Conservation (phyloP, 2,329 filamentous ascomycete genomes). For the Arthrobotrys entomopaga region DNA sequence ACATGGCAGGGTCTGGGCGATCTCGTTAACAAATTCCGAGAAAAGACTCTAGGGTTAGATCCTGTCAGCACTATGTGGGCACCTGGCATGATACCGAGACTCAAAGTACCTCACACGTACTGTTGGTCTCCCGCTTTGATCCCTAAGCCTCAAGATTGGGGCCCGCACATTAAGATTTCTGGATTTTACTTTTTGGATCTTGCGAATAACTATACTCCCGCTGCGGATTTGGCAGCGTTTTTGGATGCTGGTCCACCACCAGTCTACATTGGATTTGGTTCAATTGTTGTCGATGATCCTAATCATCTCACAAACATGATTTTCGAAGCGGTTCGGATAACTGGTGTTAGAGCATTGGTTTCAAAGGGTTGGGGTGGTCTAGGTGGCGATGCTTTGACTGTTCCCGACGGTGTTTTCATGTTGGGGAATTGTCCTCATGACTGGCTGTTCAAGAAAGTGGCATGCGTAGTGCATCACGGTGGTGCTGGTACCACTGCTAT, state of each 20-base stretch:
- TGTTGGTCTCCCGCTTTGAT: slow-evolving; percentile 87
- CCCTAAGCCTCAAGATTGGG: slow-evolving; percentile 82
- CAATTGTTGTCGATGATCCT: slow-evolving; percentile 81
- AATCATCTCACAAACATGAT: slow-evolving; percentile 76
- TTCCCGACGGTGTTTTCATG: slow-evolving; percentile 83
- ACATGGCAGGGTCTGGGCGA: slow-evolving; percentile 93
- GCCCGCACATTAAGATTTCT: slow-evolving; percentile 74
- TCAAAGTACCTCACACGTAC: slow-evolving; percentile 86
- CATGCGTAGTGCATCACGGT: slow-evolving; percentile 85
- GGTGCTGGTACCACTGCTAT: slow-evolving; percentile 88
- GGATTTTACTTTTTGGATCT: slow-evolving; percentile 81
- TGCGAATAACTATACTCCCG: slow-evolving; percentile 73
- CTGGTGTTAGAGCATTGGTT: slow-evolving; percentile 80
- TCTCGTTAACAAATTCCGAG: slow-evolving; percentile 86
- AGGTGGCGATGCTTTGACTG: slow-evolving; percentile 74
- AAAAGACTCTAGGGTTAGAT: slow-evolving; percentile 77
- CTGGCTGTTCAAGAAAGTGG: slow-evolving; percentile 85
- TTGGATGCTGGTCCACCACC: slow-evolving; percentile 75
- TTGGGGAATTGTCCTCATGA: slow-evolving; percentile 87
- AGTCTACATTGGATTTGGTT: slow-evolving; percentile 84
- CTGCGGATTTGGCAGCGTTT: slow-evolving; percentile 73
- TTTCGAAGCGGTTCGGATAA: slow-evolving; percentile 74
- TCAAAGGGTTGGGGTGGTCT: slow-evolving; percentile 90
- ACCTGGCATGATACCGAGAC: slow-evolving; percentile 78
- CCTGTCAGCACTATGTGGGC: slow-evolving; percentile 83